phyloP scores from a whole-genome alignment of 169 alveolate genomes.

The Plasmodium relictum region DNA sequence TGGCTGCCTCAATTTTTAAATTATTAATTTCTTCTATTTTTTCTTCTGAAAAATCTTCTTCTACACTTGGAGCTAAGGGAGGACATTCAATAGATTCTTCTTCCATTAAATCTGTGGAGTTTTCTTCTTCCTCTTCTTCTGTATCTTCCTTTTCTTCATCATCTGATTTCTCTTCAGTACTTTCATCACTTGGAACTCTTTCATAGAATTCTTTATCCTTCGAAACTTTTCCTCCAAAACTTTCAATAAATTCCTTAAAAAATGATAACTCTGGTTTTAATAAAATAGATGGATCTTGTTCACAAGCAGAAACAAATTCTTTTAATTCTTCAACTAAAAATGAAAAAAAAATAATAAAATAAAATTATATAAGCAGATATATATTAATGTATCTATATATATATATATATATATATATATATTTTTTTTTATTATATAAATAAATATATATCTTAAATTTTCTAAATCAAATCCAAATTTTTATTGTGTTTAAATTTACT shows the following conservation, averaged over 20 bases:
- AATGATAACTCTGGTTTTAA: constrained; percentile 81
- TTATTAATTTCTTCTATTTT: constrained; percentile 78
- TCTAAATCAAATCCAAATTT: no score
- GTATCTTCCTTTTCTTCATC: constrained; percentile 40
- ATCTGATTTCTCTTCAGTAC: constrained; percentile 74
- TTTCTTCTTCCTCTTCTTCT: constrained; percentile 77
- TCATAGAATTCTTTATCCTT: constrained; percentile 49
- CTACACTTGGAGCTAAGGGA: constrained; percentile 81
- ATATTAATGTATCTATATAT: background rate
- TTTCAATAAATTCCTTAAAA: constrained; percentile 80
- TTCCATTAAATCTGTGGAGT: constrained; percentile 57
- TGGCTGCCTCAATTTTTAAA: constrained; percentile 81
- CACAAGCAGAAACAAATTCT: constrained; percentile 79
- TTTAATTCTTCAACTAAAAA: constrained; percentile 81
- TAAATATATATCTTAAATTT: no score
- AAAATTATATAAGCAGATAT: background rate
- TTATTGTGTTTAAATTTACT: no score
- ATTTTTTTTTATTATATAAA: background rate
- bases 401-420: background rate
- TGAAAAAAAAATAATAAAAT: constrained; percentile 6
- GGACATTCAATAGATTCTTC: constrained; percentile 82
- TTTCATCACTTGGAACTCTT: constrained; percentile 51
- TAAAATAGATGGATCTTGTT: constrained; percentile 80
- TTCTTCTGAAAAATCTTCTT: constrained; percentile 83
- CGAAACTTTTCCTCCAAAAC: constrained; percentile 79